Conservation (phyloP, 257 asterid genomes). For the Fraxinus pennsylvanica region DNA sequence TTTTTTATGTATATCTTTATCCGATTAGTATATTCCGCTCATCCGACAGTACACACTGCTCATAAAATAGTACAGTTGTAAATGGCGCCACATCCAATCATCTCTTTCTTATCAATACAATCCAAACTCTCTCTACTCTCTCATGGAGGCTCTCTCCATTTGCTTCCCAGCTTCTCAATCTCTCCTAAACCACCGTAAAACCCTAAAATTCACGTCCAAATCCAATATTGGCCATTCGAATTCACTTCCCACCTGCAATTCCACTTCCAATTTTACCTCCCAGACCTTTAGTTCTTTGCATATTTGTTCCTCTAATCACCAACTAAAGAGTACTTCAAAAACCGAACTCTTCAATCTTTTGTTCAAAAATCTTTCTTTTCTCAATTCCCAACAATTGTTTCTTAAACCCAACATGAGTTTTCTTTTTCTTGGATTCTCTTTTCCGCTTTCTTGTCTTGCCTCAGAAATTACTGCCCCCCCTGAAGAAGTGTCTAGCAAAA, state of each 20-base stretch:
- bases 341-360: conserved; percentile 7
- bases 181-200: conserved; percentile 37
- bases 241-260: conserved; percentile 25
- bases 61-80: conserved; percentile 14
- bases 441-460: conserved; percentile 67
- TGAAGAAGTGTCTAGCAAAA: conserved; percentile 52
- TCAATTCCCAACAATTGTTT: conserved; percentile 24
- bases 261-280: conserved; percentile 26
- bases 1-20: no score
- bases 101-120: background rate
- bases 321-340: conserved; percentile 14
- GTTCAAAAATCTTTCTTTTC: conserved; percentile 13
- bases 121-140: background rate
- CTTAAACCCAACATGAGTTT: conserved; percentile 39
- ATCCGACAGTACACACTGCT: background rate
- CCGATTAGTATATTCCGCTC: background rate
- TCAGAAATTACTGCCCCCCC: conserved; percentile 46
- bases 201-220: conserved; percentile 38
- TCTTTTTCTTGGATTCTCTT: conserved; percentile 41
- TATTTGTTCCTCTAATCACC: conserved; percentile 28
- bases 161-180: conserved; percentile 57
- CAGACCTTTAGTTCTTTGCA: conserved; percentile 29
- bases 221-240: conserved; percentile 28
- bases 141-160: conserved; percentile 73
- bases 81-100: conserved; percentile 58